Conservation (phyloP, 352 stramenopile genomes). For the Peronospora belbahrii region DNA sequence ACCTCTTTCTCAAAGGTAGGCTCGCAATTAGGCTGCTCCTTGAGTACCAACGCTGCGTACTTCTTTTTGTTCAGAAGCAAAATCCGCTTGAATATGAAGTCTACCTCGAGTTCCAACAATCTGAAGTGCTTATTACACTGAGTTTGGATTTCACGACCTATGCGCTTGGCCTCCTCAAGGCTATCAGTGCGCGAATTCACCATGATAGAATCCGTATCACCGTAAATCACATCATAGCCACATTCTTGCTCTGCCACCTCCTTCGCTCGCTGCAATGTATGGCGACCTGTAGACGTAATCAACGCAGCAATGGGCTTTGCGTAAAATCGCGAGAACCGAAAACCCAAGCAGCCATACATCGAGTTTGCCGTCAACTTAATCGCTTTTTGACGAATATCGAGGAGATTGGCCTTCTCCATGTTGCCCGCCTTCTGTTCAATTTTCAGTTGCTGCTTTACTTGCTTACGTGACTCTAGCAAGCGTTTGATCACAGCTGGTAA, state of each 20-base stretch:
- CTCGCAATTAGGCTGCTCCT: conserved; percentile 62
- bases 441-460: conserved; percentile 97
- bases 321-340: conserved; percentile 97
- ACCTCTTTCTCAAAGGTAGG: conserved; percentile 92
- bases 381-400: conserved; percentile 99
- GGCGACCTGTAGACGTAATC: conserved; percentile 97
- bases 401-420: conserved; percentile 70
- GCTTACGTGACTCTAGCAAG: conserved; percentile 94
- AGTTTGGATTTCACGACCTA: conserved; percentile 93
- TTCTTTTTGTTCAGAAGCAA: conserved; percentile 99
- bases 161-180: conserved; percentile 88
- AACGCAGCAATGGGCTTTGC: conserved; percentile 97
- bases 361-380: conserved; percentile 99
- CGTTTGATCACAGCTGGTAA: conserved; percentile 96
- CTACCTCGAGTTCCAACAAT: conserved; percentile 98
- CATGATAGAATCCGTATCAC: conserved; percentile 99
- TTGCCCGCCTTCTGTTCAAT: conserved; percentile 87
- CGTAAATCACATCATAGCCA: conserved; percentile 99
- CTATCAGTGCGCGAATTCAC: conserved; percentile 92
- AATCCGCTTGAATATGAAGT: conserved; percentile 99
- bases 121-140: conserved; percentile 99
- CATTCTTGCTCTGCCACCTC: conserved; percentile 95
- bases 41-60: conserved; percentile 95
- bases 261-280: conserved; percentile 97
- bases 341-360: conserved; percentile 99